These are phyloP conservation scores for Orychophragmus violaceus DNA, from an alignment of 345 rosid genomes.

Conservation along the genomic window DNA sequence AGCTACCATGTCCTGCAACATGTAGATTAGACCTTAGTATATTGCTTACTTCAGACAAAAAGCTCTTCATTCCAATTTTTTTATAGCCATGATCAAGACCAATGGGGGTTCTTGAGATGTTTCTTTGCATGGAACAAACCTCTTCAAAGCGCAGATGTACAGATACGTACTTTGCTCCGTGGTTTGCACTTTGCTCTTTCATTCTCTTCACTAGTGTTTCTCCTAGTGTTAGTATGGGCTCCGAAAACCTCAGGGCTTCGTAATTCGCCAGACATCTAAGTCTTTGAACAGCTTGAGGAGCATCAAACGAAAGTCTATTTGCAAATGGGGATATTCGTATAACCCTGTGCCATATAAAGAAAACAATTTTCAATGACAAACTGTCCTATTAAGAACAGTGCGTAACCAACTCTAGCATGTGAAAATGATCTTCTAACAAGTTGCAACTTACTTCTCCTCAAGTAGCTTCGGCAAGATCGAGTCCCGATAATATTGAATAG, in stretches of 20 bases:
- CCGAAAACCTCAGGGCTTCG: constrained; percentile 74
- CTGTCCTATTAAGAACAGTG: neutral
- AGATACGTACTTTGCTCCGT: constrained; percentile 83
- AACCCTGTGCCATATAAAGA: constrained; percentile 51
- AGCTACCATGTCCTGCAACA: constrained; percentile 96
- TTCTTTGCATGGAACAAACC: constrained; percentile 46
- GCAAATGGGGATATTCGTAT: constrained; percentile 99
- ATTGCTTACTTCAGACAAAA: neutral
- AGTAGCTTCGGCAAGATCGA: constrained; percentile 78
- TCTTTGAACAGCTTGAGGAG: constrained; percentile 85
- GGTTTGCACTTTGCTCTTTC: constrained; percentile 77
- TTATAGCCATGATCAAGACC: neutral
- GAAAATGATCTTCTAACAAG: neutral
- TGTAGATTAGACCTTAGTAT: neutral
- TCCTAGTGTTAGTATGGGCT: constrained; percentile 69
- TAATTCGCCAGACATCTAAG: constrained; percentile 95
- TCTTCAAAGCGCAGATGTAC: constrained; percentile 99
- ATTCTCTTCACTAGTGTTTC: constrained; percentile 84
- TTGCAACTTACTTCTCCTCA: constrained; percentile 82
- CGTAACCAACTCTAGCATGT: neutral
- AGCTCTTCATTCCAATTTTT: neutral
- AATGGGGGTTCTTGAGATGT: neutral
- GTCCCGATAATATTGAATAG: constrained; percentile 78
- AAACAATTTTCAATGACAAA: constrained; percentile 3
- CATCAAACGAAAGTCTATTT: constrained; percentile 92